Evolutionary conservation across 495 filamentous ascomycete species (phyloP).

Genomic region (Aspergillus ellipticus): DNA sequence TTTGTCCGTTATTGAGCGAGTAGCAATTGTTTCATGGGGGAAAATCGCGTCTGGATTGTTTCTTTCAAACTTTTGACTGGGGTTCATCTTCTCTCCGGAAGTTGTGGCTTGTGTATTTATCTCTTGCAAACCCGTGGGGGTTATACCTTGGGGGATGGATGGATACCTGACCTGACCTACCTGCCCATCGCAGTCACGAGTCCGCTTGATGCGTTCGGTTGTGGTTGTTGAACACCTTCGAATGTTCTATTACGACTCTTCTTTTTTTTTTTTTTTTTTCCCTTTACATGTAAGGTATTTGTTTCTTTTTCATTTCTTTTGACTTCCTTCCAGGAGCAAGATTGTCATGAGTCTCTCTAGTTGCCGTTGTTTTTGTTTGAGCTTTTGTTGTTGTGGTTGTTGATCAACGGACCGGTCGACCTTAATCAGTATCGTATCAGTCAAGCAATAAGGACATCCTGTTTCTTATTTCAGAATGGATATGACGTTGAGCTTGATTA

Average conservation of each 20-base stretch:
- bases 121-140: not conserved
- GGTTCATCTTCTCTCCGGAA: conserved; percentile 9
- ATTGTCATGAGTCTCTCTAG: conserved; percentile 7
- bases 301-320: not conserved
- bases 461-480: conserved; percentile 14
- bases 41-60: conserved; percentile 26
- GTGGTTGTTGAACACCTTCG: not conserved
- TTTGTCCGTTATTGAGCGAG: conserved; percentile 41
- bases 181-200: not conserved
- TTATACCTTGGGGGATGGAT: not conserved
- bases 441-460: conserved; percentile 3
- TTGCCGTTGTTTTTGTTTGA: conserved; percentile 1
- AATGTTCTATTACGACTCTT: conserved; percentile 10
- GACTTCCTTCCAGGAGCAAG: conserved; percentile 7
- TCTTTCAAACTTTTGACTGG: not conserved
- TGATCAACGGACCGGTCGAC: not conserved
- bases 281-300: conserved; percentile 5
- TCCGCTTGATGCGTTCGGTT: conserved; percentile 8
- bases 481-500: not conserved
- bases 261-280: conserved; percentile 1
- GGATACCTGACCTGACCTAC: not conserved
- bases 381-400: not conserved
- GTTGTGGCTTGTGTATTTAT: conserved; percentile 5
- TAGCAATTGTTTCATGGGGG: conserved; percentile 29
- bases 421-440: no score